phyloP scores from a whole-genome alignment of 1,139 yeast genomes.

The Blastobotrys malaysiensis region DNA sequence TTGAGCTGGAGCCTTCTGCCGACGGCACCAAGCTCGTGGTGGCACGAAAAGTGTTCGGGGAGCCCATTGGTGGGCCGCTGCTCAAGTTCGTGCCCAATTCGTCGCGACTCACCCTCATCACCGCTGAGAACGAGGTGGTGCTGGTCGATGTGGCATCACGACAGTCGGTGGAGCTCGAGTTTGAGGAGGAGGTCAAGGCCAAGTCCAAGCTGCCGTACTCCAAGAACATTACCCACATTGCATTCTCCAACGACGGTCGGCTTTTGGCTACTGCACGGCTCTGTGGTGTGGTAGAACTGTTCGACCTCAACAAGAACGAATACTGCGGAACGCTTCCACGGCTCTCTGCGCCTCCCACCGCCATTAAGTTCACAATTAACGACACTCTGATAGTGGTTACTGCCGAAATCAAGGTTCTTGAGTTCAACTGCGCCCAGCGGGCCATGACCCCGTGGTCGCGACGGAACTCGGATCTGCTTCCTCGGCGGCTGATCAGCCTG shows the following conservation, averaged over 20 bases:
- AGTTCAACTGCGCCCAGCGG: slow-evolving; percentile 43
- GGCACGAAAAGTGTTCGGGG: not conserved
- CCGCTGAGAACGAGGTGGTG: slow-evolving; percentile 62
- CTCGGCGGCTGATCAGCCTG: slow-evolving; percentile 53
- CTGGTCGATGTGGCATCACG: slow-evolving; percentile 39
- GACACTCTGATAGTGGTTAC: slow-evolving; percentile 60
- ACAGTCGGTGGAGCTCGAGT: slow-evolving; percentile 15
- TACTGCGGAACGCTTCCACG: slow-evolving; percentile 31
- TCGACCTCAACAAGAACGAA: slow-evolving; percentile 30
- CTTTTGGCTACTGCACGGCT: slow-evolving; percentile 53
- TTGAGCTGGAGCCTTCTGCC: slow-evolving; percentile 41
- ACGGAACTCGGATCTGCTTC: slow-evolving; percentile 67
- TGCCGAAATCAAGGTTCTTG: slow-evolving; percentile 69
- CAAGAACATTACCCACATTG: slow-evolving; percentile 45
- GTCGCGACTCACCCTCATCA: slow-evolving; percentile 45
- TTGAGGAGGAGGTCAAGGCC: slow-evolving; percentile 29
- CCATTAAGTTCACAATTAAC: slow-evolving; percentile 50
- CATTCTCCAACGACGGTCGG: slow-evolving; percentile 42
- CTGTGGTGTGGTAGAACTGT: slow-evolving; percentile 61
- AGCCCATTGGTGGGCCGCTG: slow-evolving; percentile 53
- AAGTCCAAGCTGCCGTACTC: slow-evolving; percentile 5
- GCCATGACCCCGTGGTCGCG: slow-evolving; percentile 73
- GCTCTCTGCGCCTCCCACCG: slow-evolving; percentile 55
- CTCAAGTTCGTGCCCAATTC: slow-evolving; percentile 36
- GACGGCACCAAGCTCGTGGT: slow-evolving; percentile 12